Conservation (phyloP, 345 rosid species). For the Noccaea caerulescens region DNA sequence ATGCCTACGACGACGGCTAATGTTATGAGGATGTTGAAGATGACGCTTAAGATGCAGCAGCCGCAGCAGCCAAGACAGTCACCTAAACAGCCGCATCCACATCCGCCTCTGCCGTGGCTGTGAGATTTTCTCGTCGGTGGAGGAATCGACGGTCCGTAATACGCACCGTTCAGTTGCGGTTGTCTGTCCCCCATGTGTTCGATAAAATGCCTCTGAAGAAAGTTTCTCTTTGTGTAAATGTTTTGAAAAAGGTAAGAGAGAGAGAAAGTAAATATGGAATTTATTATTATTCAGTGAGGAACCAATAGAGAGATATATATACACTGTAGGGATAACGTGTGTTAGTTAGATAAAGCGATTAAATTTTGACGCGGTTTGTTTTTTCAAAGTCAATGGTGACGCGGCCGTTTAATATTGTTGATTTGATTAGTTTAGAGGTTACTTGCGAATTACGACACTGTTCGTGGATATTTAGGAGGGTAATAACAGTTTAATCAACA, state of each 20-base stretch:
- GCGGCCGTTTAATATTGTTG: background rate
- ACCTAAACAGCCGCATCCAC: constrained; percentile 44
- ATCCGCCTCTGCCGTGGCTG: constrained; percentile 49
- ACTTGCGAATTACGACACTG: constrained; percentile 4
- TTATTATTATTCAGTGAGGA: background rate
- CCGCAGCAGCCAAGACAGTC: constrained; percentile 46
- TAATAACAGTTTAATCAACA: background rate
- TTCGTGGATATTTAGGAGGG: constrained; percentile 10
- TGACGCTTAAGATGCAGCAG: constrained; percentile 63
- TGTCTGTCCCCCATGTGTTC: constrained; percentile 59
- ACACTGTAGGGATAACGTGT: constrained; percentile 37
- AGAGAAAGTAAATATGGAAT: background rate
- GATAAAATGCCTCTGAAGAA: constrained; percentile 20
- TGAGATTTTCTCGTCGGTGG: constrained; percentile 52
- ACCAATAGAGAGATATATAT: constrained; percentile 19
- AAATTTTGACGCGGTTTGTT: constrained; percentile 40
- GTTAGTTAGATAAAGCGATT: constrained; percentile 26
- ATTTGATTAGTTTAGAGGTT: constrained; percentile 30
- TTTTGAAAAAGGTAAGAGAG: background rate
- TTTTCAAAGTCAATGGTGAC: constrained; percentile 39
- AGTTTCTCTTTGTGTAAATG: background rate
- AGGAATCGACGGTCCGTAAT: constrained; percentile 71
- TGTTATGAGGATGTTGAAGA: constrained; percentile 55
- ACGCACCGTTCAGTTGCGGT: constrained; percentile 62
- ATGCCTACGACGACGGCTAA: constrained; percentile 48